These are phyloP conservation scores for Fusarium poae DNA, from an alignment of 2,329 filamentous ascomycete species.

Conservation along the genomic window DNA sequence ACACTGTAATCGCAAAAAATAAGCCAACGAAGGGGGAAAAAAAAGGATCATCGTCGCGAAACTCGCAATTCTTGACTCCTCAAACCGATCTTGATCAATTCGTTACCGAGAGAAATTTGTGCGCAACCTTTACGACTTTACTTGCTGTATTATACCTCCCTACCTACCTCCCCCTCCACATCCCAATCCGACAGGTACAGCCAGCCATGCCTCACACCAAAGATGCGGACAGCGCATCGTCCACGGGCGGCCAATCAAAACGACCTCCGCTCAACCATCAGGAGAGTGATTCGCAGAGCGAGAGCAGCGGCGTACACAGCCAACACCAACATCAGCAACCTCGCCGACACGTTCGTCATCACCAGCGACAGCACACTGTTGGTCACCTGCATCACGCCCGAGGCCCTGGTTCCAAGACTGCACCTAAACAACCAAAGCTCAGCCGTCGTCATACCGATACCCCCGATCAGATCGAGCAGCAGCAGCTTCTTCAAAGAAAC, in stretches of 20 bases:
- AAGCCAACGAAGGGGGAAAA: slow-evolving; percentile 22
- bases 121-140: slow-evolving; percentile 16
- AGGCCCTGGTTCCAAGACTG: slow-evolving; percentile 65
- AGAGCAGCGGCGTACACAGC: slow-evolving; percentile 48
- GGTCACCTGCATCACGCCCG: slow-evolving; percentile 64
- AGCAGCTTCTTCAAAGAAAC: slow-evolving; percentile 45
- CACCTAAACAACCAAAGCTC: slow-evolving; percentile 62
- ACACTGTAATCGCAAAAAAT: slow-evolving; percentile 31
- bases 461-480: slow-evolving; percentile 48
- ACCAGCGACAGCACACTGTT: slow-evolving; percentile 54
- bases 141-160: slow-evolving; percentile 26
- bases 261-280: slow-evolving; percentile 57
- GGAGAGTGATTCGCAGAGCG: slow-evolving; percentile 55
- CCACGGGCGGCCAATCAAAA: slow-evolving; percentile 68
- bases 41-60: slow-evolving; percentile 1
- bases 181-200: slow-evolving; percentile 7
- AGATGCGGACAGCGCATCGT: slow-evolving; percentile 62
- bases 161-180: slow-evolving; percentile 9
- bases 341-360: slow-evolving; percentile 51
- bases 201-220: slow-evolving; percentile 59
- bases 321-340: slow-evolving; percentile 51
- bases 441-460: slow-evolving; percentile 61
- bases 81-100: slow-evolving; percentile 18
- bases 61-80: slow-evolving; percentile 4
- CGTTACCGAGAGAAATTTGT: slow-evolving; percentile 6